A percentile compares a stretch with the other conserved stretches of the same genome.
These are phyloP conservation scores for Nemania sp. DNA, from an alignment of 2,329 filamentous ascomycete species.

Conservation along the genomic window DNA sequence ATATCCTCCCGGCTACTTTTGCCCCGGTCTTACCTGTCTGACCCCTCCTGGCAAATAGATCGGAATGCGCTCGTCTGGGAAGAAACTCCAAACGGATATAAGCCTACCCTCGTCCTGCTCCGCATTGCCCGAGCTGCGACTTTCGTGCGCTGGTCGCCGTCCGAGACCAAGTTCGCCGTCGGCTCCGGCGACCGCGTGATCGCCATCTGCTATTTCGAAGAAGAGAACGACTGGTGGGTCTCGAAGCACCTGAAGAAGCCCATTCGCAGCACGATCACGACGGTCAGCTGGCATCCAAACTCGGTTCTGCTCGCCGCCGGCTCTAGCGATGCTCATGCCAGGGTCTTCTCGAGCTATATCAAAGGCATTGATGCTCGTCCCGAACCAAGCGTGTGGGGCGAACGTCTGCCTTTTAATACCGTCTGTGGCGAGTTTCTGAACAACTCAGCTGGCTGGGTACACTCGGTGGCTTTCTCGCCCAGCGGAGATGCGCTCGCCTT, in stretches of 20 bases:
- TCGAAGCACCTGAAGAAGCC: constrained; percentile 99
- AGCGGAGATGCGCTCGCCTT: constrained; percentile 93
- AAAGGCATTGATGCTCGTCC: constrained; percentile 90
- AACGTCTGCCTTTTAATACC: constrained; percentile 95
- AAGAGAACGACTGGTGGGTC: constrained; percentile 99
- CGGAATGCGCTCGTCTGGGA: constrained; percentile 99
- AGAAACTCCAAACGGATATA: constrained; percentile 87
- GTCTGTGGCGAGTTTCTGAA: constrained; percentile 97
- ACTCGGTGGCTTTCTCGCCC: constrained; percentile 90
- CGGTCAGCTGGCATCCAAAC: constrained; percentile 95
- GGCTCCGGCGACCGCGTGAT: constrained; percentile 95
- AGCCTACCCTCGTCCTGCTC: constrained; percentile 93
- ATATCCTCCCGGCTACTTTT: constrained; percentile 33
- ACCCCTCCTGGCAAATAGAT: too few species aligned
- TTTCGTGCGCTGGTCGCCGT: constrained; percentile 95
- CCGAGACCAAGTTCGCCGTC: constrained; percentile 96
- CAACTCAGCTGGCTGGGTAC: constrained; percentile 95
- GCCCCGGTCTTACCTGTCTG: too few species aligned
- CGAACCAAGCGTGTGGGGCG: constrained; percentile 88
- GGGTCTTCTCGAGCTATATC: constrained; percentile 94
- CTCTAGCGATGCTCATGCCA: constrained; percentile 94
- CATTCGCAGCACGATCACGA: constrained; percentile 94
- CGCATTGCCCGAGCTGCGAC: constrained; percentile 97
- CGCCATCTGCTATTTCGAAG: constrained; percentile 97
- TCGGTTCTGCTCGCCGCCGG: constrained; percentile 92